Percentiles rank a stretch among this genome's conserved stretches.
Conservation (phyloP, 495 filamentous ascomycete species). For the Podospora didyma region DNA sequence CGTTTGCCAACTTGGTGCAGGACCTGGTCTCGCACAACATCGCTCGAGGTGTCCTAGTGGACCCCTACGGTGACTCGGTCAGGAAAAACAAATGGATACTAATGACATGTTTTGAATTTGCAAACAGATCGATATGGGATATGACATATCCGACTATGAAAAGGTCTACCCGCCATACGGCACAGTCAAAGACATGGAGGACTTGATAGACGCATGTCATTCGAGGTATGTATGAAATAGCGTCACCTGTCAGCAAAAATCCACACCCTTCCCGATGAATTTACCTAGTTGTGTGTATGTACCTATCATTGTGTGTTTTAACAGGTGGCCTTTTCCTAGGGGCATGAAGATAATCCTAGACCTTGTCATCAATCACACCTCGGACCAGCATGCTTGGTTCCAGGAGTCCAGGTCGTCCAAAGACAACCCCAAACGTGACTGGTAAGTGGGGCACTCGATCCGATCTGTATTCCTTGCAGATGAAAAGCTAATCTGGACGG, state of each 20-base stretch:
- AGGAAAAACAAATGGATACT: not conserved
- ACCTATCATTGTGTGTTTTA: no score
- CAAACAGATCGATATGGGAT: slow-evolving; percentile 51
- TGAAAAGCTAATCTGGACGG: not conserved
- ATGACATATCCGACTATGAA: slow-evolving; percentile 67
- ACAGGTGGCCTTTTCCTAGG: slow-evolving; percentile 19
- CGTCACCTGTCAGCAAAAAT: no score
- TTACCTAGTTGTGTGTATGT: no score
- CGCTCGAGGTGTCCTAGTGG: no score
- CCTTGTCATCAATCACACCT: slow-evolving; percentile 74
- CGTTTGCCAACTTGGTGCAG: no score
- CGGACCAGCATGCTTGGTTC: slow-evolving; percentile 73
- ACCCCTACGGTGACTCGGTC: not conserved
- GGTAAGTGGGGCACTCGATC: slow-evolving; percentile 20
- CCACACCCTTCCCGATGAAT: no score
- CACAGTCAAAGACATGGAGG: slow-evolving; percentile 63
- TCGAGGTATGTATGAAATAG: slow-evolving; percentile 18
- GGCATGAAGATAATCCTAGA: slow-evolving; percentile 72
- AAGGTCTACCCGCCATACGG: slow-evolving; percentile 59
- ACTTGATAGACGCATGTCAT: slow-evolving; percentile 51
- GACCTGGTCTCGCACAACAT: no score
- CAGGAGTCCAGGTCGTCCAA: slow-evolving; percentile 59
- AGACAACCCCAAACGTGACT: slow-evolving; percentile 60
- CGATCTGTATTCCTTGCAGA: not conserved
- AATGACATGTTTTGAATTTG: not conserved